phyloP scores from a whole-genome alignment of 192 early-diverging fungal species.

The Cetraspora pellucida region DNA sequence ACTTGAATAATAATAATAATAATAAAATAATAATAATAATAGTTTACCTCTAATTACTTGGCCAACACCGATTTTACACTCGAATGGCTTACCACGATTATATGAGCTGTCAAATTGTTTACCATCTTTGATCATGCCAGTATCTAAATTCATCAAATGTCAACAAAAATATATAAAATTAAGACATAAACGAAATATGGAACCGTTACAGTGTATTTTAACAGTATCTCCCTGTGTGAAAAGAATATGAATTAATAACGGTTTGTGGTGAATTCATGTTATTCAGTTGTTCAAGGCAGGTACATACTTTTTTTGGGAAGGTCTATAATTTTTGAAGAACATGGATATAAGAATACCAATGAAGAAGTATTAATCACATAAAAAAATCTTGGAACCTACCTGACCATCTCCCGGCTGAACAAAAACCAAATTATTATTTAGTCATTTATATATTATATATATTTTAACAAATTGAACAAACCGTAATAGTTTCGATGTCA shows the following conservation, averaged over 20 bases:
- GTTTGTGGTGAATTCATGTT: not conserved
- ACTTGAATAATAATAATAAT: not conserved
- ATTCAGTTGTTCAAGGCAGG: not conserved
- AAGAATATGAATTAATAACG: not conserved
- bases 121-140: conserved; percentile 58
- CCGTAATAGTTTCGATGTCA: not conserved
- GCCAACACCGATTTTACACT: conserved; percentile 87
- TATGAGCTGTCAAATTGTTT: conserved; percentile 85
- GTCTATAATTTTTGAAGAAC: not conserved
- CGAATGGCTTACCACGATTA: conserved; percentile 84
- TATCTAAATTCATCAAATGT: not conserved
- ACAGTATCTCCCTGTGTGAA: conserved; percentile 7
- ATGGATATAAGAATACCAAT: not conserved
- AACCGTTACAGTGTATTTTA: conserved; percentile 4
- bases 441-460: not conserved
- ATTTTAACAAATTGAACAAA: not conserved
- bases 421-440: not conserved
- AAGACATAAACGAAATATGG: not conserved
- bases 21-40: not conserved
- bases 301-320: conserved; percentile 7
- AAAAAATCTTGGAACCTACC: not conserved
- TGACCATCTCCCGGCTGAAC: not conserved
- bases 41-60: conserved; percentile 80
- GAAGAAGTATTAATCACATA: not conserved
- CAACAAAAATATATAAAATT: not conserved